These are phyloP conservation scores for Monosporozyma unispora DNA, from an alignment of 805 yeast genomes.

Conservation along the genomic window DNA sequence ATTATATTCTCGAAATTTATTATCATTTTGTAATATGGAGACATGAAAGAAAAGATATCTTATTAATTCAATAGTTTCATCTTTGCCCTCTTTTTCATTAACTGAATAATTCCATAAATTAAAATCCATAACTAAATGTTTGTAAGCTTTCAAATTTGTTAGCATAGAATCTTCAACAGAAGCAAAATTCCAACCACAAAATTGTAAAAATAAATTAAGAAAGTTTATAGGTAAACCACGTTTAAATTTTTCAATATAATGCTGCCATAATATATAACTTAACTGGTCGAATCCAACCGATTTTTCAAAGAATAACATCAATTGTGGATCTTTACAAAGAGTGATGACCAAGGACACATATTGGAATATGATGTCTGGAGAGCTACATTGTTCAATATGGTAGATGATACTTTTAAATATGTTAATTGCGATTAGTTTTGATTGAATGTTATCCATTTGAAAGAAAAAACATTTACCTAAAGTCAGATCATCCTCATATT, in stretches of 20 bases:
- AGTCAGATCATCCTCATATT: slow-evolving; percentile 7
- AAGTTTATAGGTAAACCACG: slow-evolving; percentile 33
- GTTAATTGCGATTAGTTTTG: slow-evolving; percentile 15
- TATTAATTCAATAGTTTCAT: slow-evolving; percentile 33
- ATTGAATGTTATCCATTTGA: slow-evolving; percentile 9
- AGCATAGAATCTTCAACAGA: slow-evolving; percentile 50
- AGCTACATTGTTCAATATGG: slow-evolving; percentile 7
- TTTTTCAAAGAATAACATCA: slow-evolving; percentile 14
- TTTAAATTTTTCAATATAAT: slow-evolving; percentile 14
- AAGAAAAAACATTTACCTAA: slow-evolving; percentile 16
- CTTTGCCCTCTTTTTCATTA: not conserved
- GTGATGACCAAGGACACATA: slow-evolving; percentile 14
- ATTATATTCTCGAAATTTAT: slow-evolving; percentile 45
- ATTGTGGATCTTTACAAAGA: slow-evolving; percentile 10
- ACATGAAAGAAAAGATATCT: slow-evolving; percentile 50
- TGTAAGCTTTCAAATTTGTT: slow-evolving; percentile 47
- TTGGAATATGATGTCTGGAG: slow-evolving; percentile 10
- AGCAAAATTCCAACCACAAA: slow-evolving; percentile 46
- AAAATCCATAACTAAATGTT: slow-evolving; percentile 51
- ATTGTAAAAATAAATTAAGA: slow-evolving; percentile 40
- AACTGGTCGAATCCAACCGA: slow-evolving; percentile 17
- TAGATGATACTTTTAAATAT: slow-evolving; percentile 12
- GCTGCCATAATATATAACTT: slow-evolving; percentile 11
- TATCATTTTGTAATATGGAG: slow-evolving; percentile 43
- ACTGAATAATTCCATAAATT: slow-evolving; percentile 40